phyloP scores from a whole-genome alignment of 106 monocot species.

The Dendrobium nobile region DNA sequence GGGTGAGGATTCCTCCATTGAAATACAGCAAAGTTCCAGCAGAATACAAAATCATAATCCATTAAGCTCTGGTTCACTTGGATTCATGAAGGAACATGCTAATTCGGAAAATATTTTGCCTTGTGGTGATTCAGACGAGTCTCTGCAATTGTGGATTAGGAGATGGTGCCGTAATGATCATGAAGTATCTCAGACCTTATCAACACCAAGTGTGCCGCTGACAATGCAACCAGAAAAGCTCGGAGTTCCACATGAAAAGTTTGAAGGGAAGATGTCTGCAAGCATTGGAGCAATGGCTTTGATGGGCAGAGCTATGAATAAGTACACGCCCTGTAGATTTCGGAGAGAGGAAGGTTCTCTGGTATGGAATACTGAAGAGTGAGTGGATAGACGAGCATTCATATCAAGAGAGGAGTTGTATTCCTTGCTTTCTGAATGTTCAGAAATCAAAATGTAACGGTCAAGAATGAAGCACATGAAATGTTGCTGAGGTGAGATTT shows the following conservation, averaged over 20 bases:
- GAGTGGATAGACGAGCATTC: not conserved
- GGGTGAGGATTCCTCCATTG: conserved; percentile 12
- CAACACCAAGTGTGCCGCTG: not conserved
- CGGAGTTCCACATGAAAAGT: conserved; percentile 15
- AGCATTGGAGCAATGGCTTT: conserved; percentile 76
- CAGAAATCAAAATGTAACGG: too few relatives aligned
- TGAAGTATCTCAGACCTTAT: not conserved
- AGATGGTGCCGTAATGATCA: conserved; percentile 46
- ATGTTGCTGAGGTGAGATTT: too few relatives aligned
- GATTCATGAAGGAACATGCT: conserved; percentile 7
- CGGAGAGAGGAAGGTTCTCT: conserved; percentile 37
- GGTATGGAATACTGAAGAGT: conserved; percentile 50
- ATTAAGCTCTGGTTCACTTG: conserved; percentile 15
- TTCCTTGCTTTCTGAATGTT: too few relatives aligned
- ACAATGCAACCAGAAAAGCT: conserved; percentile 12
- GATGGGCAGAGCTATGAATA: conserved; percentile 63
- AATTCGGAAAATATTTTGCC: conserved; percentile 7
- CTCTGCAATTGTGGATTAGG: conserved; percentile 34
- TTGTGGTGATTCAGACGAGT: conserved; percentile 16
- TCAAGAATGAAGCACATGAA: too few relatives aligned
- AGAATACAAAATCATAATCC: conserved; percentile 18
- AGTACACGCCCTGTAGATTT: conserved; percentile 43
- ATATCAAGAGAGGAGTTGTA: not conserved
- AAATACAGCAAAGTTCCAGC: not conserved
- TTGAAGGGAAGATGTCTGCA: conserved; percentile 38